Conservation (phyloP, 106 monocot genomes). For the Dendrobium chrysotoxum region DNA sequence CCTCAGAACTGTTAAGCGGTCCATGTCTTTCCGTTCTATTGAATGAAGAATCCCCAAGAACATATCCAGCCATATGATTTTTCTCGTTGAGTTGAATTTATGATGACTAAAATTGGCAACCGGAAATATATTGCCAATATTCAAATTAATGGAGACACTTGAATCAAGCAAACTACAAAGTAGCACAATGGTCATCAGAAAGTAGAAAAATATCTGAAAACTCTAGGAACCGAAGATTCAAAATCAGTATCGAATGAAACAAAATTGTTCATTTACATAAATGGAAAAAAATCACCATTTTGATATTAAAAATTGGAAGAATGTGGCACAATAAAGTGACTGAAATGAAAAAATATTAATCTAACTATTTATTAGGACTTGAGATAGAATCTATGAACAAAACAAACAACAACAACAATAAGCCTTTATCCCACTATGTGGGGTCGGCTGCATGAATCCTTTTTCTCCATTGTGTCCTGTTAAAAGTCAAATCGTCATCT, state of each 20-base stretch:
- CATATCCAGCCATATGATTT: slow-evolving; percentile 10
- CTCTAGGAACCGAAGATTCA: background rate
- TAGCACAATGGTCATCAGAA: background rate
- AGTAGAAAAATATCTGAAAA: background rate
- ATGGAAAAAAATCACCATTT: background rate
- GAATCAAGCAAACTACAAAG: background rate
- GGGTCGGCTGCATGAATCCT: too few species aligned
- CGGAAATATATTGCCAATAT: background rate
- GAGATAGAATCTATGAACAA: background rate
- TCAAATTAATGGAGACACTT: background rate
- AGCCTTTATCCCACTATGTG: too few species aligned
- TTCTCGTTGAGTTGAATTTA: background rate
- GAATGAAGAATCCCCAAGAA: background rate
- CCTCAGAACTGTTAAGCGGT: slow-evolving; percentile 7
- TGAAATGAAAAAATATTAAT: background rate
- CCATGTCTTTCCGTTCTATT: slow-evolving; percentile 9
- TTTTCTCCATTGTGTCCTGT: too few species aligned
- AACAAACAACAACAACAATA: too few species aligned
- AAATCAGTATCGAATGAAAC: background rate
- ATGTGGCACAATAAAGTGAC: background rate
- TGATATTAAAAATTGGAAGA: background rate
- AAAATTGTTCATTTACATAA: background rate
- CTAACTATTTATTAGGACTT: background rate
- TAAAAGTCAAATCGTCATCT: too few species aligned
- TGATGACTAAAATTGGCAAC: background rate